These are phyloP conservation scores for Mycena olivaceomarginata DNA, from an alignment of 768 basidiomycete species.

Conservation along the genomic window DNA sequence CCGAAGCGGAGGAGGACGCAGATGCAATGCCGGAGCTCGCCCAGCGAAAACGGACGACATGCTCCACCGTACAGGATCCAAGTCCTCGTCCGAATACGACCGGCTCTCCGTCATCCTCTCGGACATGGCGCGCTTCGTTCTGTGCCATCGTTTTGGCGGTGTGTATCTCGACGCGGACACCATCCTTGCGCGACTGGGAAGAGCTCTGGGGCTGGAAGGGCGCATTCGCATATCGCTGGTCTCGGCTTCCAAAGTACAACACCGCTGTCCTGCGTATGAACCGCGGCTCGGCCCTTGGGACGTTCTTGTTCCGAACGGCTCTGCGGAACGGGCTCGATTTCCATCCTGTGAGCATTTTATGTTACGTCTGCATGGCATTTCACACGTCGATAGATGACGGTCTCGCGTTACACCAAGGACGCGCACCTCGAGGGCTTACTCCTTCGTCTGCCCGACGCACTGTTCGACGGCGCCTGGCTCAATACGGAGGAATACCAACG, in stretches of 20 bases:
- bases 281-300: slow-evolving; percentile 91
- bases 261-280: slow-evolving; percentile 94
- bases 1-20: slow-evolving; percentile 60
- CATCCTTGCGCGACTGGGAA: slow-evolving; percentile 96
- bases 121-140: slow-evolving; percentile 97
- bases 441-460: slow-evolving; percentile 89
- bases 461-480: slow-evolving; percentile 96
- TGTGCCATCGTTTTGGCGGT: slow-evolving; percentile 95
- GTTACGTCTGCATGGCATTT: not conserved
- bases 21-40: slow-evolving; percentile 68
- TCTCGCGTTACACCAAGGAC: slow-evolving; percentile 90
- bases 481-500: slow-evolving; percentile 93
- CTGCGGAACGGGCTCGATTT: slow-evolving; percentile 95
- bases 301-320: slow-evolving; percentile 94
- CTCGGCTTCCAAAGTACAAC: slow-evolving; percentile 93
- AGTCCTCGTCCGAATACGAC: slow-evolving; percentile 92
- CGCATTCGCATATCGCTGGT: slow-evolving; percentile 97
- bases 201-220: slow-evolving; percentile 97
- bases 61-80: slow-evolving; percentile 89
- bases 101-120: slow-evolving; percentile 94
- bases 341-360: slow-evolving; percentile 71
- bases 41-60: slow-evolving; percentile 65
- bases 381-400: slow-evolving; percentile 73
- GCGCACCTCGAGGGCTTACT: slow-evolving; percentile 86
- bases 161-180: slow-evolving; percentile 97